Percentiles rank a stretch among this genome's conserved stretches.
Conservation (phyloP, 2,329 filamentous ascomycete genomes). For the Pseudocercospora macadamiae region DNA sequence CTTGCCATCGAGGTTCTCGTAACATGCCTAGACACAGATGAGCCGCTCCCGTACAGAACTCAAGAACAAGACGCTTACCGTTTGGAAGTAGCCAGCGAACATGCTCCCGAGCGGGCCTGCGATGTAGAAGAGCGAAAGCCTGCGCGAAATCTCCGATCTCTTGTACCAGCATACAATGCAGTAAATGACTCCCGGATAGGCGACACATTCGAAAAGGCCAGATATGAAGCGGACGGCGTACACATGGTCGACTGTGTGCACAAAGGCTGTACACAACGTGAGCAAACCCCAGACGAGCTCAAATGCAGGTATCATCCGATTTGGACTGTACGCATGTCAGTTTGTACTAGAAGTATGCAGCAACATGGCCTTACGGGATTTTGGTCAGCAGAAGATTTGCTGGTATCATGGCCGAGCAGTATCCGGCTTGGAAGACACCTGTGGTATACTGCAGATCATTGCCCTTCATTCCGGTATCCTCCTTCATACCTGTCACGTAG, state of each 20-base stretch:
- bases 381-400: not conserved
- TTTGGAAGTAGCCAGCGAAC: constrained; percentile 29
- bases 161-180: not conserved
- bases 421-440: not conserved
- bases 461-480: not conserved
- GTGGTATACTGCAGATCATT: not conserved
- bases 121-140: not conserved
- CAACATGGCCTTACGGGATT: too few relatives aligned
- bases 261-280: not conserved
- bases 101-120: not conserved
- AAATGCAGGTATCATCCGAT: not conserved
- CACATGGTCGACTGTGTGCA: not conserved
- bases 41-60: not conserved
- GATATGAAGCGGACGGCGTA: not conserved
- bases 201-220: not conserved
- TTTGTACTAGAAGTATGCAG: too few relatives aligned
- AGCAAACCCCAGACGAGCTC: not conserved
- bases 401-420: constrained; percentile 2
- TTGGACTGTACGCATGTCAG: too few relatives aligned
- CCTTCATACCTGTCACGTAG: constrained; percentile 8
- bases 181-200: not conserved
- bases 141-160: not conserved
- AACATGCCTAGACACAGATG: not conserved
- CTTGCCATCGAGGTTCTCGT: too few relatives aligned
- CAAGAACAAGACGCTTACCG: not conserved